These are phyloP conservation scores for Arabis hirsuta DNA, from an alignment of 345 rosid genomes.

Conservation along the genomic window DNA sequence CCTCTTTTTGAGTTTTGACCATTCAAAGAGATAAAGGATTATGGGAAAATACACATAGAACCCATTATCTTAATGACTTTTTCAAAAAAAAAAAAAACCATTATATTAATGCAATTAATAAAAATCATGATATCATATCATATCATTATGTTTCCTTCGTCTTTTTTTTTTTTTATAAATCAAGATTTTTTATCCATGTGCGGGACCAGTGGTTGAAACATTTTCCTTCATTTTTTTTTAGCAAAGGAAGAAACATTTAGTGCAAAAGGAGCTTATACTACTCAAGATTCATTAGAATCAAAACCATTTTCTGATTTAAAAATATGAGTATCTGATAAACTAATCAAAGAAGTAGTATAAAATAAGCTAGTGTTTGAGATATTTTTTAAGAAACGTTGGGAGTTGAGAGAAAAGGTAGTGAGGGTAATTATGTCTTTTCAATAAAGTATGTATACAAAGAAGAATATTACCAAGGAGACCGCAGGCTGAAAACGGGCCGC, in stretches of 20 bases:
- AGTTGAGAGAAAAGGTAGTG: background rate
- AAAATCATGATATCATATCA: background rate
- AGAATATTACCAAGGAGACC: conserved; percentile 28
- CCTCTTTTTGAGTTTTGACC: conserved; percentile 37
- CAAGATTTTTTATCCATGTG: no score
- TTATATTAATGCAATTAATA: conserved; percentile 3
- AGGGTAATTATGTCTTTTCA: background rate
- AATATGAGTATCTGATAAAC: no score
- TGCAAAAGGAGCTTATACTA: background rate
- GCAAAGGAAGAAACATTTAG: background rate
- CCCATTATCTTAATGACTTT: no score
- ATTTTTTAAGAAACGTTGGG: no score
- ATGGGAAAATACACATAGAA: conserved; percentile 2
- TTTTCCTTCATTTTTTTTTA: background rate
- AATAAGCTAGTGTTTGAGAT: no score
- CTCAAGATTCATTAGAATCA: background rate
- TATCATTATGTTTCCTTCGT: background rate
- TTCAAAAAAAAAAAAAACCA: background rate
- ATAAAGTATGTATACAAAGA: background rate
- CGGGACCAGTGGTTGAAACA: no score
- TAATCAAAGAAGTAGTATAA: no score
- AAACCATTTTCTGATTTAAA: background rate
- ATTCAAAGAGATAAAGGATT: conserved; percentile 6
- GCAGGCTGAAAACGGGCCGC: conserved; percentile 30
- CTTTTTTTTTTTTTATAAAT: no score